These are phyloP conservation scores for Thielaviopsis populi DNA, from an alignment of 2,329 filamentous ascomycete genomes.

Conservation along the genomic window DNA sequence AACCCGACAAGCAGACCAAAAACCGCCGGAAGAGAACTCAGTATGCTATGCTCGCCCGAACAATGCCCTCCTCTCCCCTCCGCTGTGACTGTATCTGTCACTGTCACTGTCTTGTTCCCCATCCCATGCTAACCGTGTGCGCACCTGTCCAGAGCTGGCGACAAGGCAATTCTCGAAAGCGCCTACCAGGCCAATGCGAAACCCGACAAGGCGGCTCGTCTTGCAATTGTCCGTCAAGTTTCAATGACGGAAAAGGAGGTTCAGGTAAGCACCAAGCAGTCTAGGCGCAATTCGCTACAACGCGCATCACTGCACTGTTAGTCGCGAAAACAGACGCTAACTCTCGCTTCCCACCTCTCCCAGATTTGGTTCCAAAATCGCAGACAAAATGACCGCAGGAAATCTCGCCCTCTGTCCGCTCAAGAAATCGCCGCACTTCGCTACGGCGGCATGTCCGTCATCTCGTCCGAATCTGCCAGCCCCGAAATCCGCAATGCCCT, in stretches of 20 bases:
- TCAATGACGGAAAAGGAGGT: conserved; percentile 90
- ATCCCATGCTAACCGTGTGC: conserved; percentile 7
- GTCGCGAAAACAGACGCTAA: background rate
- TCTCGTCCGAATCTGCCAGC: conserved; percentile 30
- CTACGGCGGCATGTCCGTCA: conserved; percentile 38
- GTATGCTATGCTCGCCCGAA: conserved; percentile 16
- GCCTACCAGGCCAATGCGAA: conserved; percentile 77
- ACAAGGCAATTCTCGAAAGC: conserved; percentile 75
- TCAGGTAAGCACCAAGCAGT: conserved; percentile 48
- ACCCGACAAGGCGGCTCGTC: conserved; percentile 76
- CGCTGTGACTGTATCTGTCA: background rate
- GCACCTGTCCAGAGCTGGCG: conserved; percentile 52
- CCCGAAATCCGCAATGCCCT: conserved; percentile 19
- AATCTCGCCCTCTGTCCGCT: conserved; percentile 66
- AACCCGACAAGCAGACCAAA: conserved; percentile 18
- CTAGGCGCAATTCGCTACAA: background rate
- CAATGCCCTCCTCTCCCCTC: no score
- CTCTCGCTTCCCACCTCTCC: background rate
- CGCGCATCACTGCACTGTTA: background rate
- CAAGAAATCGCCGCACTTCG: conserved; percentile 55
- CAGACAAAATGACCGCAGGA: conserved; percentile 80
- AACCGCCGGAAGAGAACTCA: conserved; percentile 18
- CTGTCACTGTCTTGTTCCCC: conserved; percentile 17
- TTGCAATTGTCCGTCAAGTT: conserved; percentile 70
- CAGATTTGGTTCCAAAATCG: conserved; percentile 98